Evolutionary conservation across 2,329 filamentous ascomycete genomes (phyloP), one percentile per base, ranked within the genome.

Genomic region (Pyricularia sp.): DNA sequence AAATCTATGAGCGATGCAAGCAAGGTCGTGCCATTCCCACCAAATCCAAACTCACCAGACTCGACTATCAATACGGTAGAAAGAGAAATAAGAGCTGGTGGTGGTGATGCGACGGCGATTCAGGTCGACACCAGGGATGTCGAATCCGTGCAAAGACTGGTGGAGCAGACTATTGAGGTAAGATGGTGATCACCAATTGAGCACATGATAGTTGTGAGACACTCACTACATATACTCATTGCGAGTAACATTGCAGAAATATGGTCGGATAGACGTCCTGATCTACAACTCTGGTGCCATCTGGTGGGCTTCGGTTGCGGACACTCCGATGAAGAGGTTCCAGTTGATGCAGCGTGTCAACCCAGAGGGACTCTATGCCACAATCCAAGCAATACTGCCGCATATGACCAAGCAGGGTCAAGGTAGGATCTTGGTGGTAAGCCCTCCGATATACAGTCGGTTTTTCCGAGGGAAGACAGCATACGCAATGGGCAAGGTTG

Each of bases 401-500:
- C 79, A 87, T 66, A 86, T 93, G 66, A 79, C 75, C 73, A 53
- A 65, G 59, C 62, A 79, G 78, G 82, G 79, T 76, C 80, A 78
- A 30, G 89, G 86, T 0, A 77, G 91, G 30, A 84, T 96, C 67
- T 78, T 96, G 60, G 88, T 94, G 65, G 88, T 96, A 65, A 89
- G 86, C 71, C 91, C 91, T 28, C 91, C 91, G 1, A 93, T 96
- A 65, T 96, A 96, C 75, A 89, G 85, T 68, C 82, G 91, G 33
- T 96, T 96, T 75, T 93, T 94, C 74, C 78, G 89, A 26, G 91
- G 91, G 12, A 96, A 96, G 81, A 90, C 90, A 1, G 90, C 88
- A 16, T 96, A 96, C 76, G 90, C 91, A 2, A 81, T 86, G 75
- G 86, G 86, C 1, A 94, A 94, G 72, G 82, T 93, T 3, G 89